These are phyloP conservation scores for Colletotrichum sp. DNA, from an alignment of 2,329 filamentous ascomycete species.

Conservation along the genomic window DNA sequence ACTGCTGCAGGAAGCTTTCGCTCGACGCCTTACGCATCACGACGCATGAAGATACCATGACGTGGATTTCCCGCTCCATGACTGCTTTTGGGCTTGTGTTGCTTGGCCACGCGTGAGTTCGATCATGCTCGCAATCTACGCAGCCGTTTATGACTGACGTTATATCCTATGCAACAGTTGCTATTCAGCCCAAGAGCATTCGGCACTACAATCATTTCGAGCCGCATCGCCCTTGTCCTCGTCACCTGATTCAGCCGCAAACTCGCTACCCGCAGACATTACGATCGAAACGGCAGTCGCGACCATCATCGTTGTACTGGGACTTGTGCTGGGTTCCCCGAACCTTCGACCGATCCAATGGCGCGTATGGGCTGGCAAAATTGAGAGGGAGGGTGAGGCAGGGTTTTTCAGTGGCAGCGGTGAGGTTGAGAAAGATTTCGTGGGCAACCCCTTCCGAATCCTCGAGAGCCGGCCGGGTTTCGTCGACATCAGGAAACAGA, in stretches of 20 bases:
- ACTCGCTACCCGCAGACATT: constrained; percentile 81
- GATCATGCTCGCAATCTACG: not conserved
- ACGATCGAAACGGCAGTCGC: constrained; percentile 83
- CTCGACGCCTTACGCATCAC: not conserved
- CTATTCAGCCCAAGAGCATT: constrained; percentile 95
- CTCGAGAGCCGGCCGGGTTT: constrained; percentile 86
- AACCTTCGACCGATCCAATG: constrained; percentile 84
- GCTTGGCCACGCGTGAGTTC: constrained; percentile 82
- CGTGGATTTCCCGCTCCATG: constrained; percentile 71
- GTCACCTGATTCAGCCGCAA: constrained; percentile 45
- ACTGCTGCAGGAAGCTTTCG: not conserved
- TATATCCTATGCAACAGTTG: constrained; percentile 63
- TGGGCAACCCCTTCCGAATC: constrained; percentile 78
- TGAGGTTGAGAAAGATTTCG: constrained; percentile 70
- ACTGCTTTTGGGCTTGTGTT: constrained; percentile 79
- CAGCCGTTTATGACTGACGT: not conserved
- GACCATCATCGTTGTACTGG: constrained; percentile 79
- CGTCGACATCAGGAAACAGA: constrained; percentile 82
- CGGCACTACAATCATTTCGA: constrained; percentile 68
- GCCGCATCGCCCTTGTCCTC: constrained; percentile 38
- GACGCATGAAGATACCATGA: constrained; percentile 54
- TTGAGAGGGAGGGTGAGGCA: constrained; percentile 75
- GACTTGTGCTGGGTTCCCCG: constrained; percentile 79
- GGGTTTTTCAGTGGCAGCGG: constrained; percentile 62
- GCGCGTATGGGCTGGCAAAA: constrained; percentile 80